Conservation (phyloP, 2,329 filamentous ascomycete genomes). For the Coniochaeta sp. region DNA sequence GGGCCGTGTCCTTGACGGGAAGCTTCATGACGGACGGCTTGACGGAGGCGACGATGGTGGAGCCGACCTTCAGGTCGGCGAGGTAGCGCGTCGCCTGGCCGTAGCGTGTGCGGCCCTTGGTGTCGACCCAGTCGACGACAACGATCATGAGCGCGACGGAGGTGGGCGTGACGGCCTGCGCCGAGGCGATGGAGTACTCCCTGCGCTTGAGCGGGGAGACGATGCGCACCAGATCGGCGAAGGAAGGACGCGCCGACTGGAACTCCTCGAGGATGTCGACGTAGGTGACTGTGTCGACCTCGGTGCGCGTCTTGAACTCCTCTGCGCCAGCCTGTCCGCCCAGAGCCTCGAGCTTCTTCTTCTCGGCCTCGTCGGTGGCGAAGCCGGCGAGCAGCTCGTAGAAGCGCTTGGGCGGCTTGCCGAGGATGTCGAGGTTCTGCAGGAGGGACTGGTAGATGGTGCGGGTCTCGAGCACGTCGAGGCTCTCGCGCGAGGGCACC, state of each 20-base stretch:
- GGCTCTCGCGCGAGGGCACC: conserved; percentile 77
- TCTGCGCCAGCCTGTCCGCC: conserved; percentile 72
- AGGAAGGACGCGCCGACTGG: conserved; percentile 76
- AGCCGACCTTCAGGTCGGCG: conserved; percentile 64
- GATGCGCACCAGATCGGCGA: conserved; percentile 83
- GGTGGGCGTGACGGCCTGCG: conserved; percentile 86
- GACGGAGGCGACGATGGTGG: conserved; percentile 82
- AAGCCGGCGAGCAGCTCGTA: conserved; percentile 89
- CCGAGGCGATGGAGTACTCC: conserved; percentile 98
- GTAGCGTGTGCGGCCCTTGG: conserved; percentile 78
- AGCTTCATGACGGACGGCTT: conserved; percentile 99
- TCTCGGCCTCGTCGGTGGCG: conserved; percentile 74
- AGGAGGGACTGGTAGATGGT: conserved; percentile 88
- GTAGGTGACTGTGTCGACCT: conserved; percentile 87
- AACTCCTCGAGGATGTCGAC: conserved; percentile 88
- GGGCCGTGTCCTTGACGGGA: conserved; percentile 77
- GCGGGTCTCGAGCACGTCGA: conserved; percentile 69
- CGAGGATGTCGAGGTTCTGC: conserved; percentile 95
- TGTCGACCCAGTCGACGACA: conserved; percentile 91
- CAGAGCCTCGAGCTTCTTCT: conserved; percentile 69
- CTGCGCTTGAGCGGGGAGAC: conserved; percentile 89
- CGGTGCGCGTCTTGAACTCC: conserved; percentile 86
- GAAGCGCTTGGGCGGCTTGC: conserved; percentile 94
- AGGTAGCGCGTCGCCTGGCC: conserved; percentile 93
- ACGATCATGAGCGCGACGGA: conserved; percentile 95